These are phyloP conservation scores for Podaxis rugospora DNA, from an alignment of 768 basidiomycete species.

Conservation along the genomic window DNA sequence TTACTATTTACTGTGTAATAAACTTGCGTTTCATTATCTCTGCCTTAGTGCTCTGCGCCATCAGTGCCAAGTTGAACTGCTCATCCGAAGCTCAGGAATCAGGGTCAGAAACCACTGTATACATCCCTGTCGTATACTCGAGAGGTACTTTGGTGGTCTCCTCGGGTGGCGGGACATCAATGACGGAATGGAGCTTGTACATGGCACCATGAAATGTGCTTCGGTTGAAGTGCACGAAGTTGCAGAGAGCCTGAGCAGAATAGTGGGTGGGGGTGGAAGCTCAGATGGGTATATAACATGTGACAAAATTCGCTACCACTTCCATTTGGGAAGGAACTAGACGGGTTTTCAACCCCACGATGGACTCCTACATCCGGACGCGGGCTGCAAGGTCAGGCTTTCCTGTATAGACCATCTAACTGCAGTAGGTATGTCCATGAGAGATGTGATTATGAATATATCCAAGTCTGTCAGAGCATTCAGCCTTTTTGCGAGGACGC, in stretches of 20 bases:
- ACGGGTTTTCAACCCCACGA: no score
- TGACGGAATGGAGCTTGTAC: background rate
- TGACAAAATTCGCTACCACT: background rate
- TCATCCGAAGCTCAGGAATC: no score
- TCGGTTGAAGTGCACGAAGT: background rate
- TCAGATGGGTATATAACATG: background rate
- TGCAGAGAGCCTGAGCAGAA: slow-evolving; percentile 2
- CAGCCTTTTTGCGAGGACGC: background rate
- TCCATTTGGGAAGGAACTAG: no score
- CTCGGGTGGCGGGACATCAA: background rate
- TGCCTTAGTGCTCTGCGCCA: background rate
- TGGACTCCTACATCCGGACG: no score
- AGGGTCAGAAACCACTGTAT: no score
- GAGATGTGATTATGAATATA: no score
- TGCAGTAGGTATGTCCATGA: no score
- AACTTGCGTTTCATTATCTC: background rate
- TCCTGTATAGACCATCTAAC: no score
- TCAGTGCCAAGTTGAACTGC: background rate
- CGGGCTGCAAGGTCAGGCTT: no score
- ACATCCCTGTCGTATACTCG: no score
- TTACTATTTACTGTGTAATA: background rate
- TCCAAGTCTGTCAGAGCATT: background rate
- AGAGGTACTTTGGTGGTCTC: no score
- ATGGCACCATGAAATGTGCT: background rate
- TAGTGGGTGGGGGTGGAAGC: background rate